Conservation (phyloP, 2,329 filamentous ascomycete genomes). For the Karstenula rhodostoma region DNA sequence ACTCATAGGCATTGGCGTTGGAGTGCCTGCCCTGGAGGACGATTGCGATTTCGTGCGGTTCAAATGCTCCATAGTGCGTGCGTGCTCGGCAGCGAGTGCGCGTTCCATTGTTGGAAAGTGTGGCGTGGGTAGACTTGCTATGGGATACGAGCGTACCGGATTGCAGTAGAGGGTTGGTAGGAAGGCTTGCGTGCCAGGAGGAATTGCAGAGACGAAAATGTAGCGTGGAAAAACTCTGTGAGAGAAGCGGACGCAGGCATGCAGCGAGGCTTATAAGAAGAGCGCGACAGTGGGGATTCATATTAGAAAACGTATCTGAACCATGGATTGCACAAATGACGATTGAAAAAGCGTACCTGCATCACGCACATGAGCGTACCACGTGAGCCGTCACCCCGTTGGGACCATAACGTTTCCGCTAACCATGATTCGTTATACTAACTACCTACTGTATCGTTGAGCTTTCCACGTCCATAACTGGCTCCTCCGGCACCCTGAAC, state of each 20-base stretch:
- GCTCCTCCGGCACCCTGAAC: slow-evolving; percentile 53
- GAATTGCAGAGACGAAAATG: too few relatives aligned
- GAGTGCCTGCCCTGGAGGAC: too few relatives aligned
- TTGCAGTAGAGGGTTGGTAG: not conserved
- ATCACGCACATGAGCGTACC: not conserved
- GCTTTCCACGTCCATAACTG: slow-evolving; percentile 51
- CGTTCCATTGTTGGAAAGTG: not conserved
- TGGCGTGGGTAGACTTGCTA: not conserved
- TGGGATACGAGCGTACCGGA: not conserved
- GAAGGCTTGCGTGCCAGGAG: not conserved
- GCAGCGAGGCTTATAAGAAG: too few relatives aligned
- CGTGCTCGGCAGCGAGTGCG: not conserved
- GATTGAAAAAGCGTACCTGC: not conserved
- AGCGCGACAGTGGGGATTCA: too few relatives aligned
- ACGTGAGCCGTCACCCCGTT: too few relatives aligned
- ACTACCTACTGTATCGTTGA: slow-evolving; percentile 28
- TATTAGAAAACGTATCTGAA: too few relatives aligned
- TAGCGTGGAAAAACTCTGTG: too few relatives aligned
- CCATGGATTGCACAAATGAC: not conserved
- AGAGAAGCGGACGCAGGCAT: too few relatives aligned
- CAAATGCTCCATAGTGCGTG: not conserved
- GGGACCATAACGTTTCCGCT: not conserved
- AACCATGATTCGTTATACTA: not conserved
- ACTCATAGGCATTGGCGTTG: not conserved
- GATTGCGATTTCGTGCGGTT: not conserved